phyloP scores from a whole-genome alignment of 345 rosid species.

The Acer saccharum region DNA sequence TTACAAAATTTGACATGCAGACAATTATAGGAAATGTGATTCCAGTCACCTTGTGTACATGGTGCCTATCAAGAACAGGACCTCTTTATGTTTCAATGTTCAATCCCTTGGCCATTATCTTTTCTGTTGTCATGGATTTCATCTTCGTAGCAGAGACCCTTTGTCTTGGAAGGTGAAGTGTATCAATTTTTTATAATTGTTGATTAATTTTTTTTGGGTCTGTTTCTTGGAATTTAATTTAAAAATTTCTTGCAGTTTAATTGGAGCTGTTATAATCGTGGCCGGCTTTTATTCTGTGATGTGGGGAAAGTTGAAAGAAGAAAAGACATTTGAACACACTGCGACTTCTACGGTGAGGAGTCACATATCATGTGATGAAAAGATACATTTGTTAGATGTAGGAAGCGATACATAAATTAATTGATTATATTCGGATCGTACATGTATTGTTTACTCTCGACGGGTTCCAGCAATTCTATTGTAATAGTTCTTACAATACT shows the following conservation, averaged over 20 bases:
- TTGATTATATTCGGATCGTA: no score
- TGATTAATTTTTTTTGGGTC: no score
- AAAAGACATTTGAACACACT: no score
- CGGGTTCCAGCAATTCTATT: no score
- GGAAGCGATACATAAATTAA: neutral
- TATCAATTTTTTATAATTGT: no score
- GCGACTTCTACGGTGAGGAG: no score
- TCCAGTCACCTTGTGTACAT: slow-evolving; percentile 8
- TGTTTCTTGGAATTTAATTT: no score
- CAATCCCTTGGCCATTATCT: slow-evolving; percentile 33
- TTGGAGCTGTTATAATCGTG: slow-evolving; percentile 20
- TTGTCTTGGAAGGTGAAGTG: slow-evolving; percentile 28
- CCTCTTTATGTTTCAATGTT: slow-evolving; percentile 37
- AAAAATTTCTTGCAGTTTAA: slow-evolving; percentile 16
- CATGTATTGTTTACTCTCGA: no score
- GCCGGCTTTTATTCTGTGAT: slow-evolving; percentile 21
- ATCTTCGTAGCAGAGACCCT: slow-evolving; percentile 26
- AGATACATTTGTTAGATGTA: neutral
- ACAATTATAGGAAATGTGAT: slow-evolving; percentile 19
- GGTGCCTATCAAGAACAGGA: slow-evolving; percentile 31
- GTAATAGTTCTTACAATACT: no score
- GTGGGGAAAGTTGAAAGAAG: slow-evolving; percentile 22
- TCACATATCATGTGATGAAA: neutral
- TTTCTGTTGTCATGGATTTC: slow-evolving; percentile 22
- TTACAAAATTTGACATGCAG: slow-evolving; percentile 10